These are phyloP conservation scores for Microcera coccophila DNA, from an alignment of 2,329 filamentous ascomycete genomes.

Conservation along the genomic window DNA sequence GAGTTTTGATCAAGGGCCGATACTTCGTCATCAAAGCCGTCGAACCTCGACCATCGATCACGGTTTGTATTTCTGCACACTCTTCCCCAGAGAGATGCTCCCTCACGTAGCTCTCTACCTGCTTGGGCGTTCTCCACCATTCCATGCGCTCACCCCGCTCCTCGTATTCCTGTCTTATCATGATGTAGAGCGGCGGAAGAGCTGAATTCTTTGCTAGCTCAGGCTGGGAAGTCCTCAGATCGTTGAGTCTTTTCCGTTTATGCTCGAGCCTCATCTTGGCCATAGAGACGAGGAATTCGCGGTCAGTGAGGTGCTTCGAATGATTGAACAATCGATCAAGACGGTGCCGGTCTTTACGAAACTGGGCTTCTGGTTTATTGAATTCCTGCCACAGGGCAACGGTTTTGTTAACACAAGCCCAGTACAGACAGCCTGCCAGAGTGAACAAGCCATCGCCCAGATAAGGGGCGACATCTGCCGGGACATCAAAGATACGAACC, in stretches of 20 bases:
- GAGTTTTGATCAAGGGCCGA: constrained; percentile 14
- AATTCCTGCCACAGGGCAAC: constrained; percentile 21
- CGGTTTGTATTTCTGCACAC: constrained; percentile 13
- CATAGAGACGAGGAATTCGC: constrained; percentile 19
- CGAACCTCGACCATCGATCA: constrained; percentile 18
- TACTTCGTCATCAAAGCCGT: constrained; percentile 10
- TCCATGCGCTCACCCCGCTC: constrained; percentile 9
- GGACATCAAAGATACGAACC: constrained; percentile 21
- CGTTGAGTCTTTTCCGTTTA: constrained; percentile 18
- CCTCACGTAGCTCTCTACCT: constrained; percentile 20
- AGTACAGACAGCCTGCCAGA: constrained; percentile 22
- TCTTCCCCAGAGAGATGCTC: constrained; percentile 16
- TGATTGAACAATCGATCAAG: constrained; percentile 25
- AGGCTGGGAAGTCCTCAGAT: constrained; percentile 5
- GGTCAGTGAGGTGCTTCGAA: constrained; percentile 16
- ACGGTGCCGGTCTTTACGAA: constrained; percentile 2
- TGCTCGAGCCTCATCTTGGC: constrained; percentile 19
- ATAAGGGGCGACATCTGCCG: constrained; percentile 17
- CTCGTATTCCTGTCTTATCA: constrained; percentile 14
- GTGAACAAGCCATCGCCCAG: constrained; percentile 22
- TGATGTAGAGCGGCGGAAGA: constrained; percentile 2
- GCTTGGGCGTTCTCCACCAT: constrained; percentile 23
- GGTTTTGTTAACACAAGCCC: constrained; percentile 20
- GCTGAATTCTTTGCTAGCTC: constrained; percentile 3
- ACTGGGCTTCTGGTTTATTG: constrained; percentile 1